Base-by-base conservation (phyloP, 768 basidiomycete genomes). In the Xerocomus spinulosus region DNA sequence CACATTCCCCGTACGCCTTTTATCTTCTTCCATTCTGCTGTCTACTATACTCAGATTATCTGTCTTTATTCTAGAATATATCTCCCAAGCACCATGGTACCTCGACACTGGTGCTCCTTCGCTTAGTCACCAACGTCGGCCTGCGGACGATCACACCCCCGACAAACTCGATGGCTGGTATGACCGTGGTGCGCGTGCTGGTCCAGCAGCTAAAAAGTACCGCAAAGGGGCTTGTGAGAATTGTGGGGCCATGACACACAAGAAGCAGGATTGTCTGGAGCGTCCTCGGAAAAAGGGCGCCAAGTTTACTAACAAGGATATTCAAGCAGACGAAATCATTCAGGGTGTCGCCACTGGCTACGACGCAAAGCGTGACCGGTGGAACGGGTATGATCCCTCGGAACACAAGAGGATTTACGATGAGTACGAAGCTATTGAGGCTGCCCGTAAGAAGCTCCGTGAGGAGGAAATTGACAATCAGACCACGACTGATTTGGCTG, bases 401-500 rank as follows among this genome's bases (percentile, higher is more conserved):
- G 86, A 88, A 56, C 91, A 98, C 69, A 83, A 83, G 63, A 76
- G 69, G 55, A 82, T 97, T 23, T 90, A 96, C 57, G 90, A 95
- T 5, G 95, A 98, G 70, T 95, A 98, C 64, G 85, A 85, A 30
- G 95, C 93, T 10, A 70, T 95, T 43, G 96, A 99, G 65, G 82
- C 83, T 42, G 93, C 91, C 18, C 73, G 95, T 57, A 85, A 93
- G 73, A 92, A 88, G 70, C 61, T 91, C 55, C 74, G 94, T 48
- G 96, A 99, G 69, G 95, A 97, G 60, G 92, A 95, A 70, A 95
- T 99, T 61, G 96, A 99, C 68, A 94, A 95, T 62, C 90, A 92
- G 68, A 95, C 89, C 18, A 91, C 90, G 46, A 95, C 91, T 10
- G 92, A 94, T 61, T 70, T 92, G 51, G 88, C 90, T 17, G 90